A percentile compares a stretch with the other conserved stretches of the same genome.
These are phyloP conservation scores for Coleophoma crateriformis DNA, from an alignment of 2,329 filamentous ascomycete species.

Conservation along the genomic window DNA sequence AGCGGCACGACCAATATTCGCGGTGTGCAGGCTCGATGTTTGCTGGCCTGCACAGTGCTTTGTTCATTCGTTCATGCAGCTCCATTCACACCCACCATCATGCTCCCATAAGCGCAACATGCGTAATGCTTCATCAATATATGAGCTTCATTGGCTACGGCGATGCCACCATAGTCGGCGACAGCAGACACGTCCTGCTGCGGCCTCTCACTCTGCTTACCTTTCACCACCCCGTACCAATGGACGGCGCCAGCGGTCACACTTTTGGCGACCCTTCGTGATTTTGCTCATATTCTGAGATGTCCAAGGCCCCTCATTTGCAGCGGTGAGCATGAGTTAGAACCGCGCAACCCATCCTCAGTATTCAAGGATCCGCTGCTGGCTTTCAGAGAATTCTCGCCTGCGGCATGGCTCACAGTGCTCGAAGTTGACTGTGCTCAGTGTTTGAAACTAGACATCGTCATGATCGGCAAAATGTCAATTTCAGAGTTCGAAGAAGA, in stretches of 20 bases:
- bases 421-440: not conserved
- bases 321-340: not conserved
- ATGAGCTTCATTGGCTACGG: not conserved
- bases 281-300: not conserved
- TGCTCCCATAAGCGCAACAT: not conserved
- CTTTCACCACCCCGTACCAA: not conserved
- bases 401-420: not conserved
- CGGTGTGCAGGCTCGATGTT: too few species aligned
- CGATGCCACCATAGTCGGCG: not conserved
- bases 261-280: not conserved
- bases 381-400: not conserved
- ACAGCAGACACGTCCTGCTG: not conserved
- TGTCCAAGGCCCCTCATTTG: not conserved
- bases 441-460: not conserved
- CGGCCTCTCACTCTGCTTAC: not conserved
- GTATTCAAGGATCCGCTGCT: not conserved
- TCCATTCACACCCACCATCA: too few species aligned
- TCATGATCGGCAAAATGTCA: not conserved
- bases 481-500: not conserved
- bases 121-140: not conserved
- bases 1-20: too few species aligned
- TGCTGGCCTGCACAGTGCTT: too few species aligned
- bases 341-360: not conserved
- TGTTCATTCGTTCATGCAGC: too few species aligned
- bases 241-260: not conserved